A percentile compares a stretch with the other conserved stretches of the same genome.
Conservation (phyloP, 768 basidiomycete genomes). For the Mycena amicta region DNA sequence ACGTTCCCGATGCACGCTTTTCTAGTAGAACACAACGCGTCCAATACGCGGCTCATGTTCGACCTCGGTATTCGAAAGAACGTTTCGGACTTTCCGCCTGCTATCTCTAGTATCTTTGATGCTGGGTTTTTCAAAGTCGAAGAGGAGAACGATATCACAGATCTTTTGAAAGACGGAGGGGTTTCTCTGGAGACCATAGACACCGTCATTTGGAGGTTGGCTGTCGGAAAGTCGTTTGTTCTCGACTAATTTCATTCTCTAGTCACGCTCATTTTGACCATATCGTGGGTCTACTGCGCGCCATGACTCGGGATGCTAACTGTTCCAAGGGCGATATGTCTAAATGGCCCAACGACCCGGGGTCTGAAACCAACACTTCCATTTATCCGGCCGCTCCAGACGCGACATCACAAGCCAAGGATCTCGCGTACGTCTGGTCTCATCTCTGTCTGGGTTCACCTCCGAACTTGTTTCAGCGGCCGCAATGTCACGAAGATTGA, state of each 20-base stretch:
- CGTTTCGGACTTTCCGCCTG: slow-evolving; percentile 5
- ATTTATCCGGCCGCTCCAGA: slow-evolving; percentile 16
- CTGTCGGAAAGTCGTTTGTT: not conserved
- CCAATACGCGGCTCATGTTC: slow-evolving; percentile 12
- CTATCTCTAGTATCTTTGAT: not conserved
- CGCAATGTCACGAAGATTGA: slow-evolving; percentile 11
- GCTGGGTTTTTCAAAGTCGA: not conserved
- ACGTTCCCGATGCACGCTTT: slow-evolving; percentile 8
- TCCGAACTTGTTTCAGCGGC: slow-evolving; percentile 8
- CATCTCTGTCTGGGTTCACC: too few species aligned
- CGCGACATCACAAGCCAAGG: too few species aligned
- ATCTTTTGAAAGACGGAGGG: slow-evolving; percentile 11
- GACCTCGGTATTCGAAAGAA: slow-evolving; percentile 19
- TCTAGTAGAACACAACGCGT: slow-evolving; percentile 9
- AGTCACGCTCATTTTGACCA: slow-evolving; percentile 2
- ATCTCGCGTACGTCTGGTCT: too few species aligned
- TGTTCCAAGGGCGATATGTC: slow-evolving; percentile 18
- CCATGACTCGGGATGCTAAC: not conserved
- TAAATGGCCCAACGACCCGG: slow-evolving; percentile 18
- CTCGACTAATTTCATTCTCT: not conserved
- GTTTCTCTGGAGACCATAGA: slow-evolving; percentile 9
- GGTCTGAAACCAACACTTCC: slow-evolving; percentile 6
- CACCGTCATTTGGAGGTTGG: slow-evolving; percentile 12
- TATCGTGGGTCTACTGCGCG: not conserved
- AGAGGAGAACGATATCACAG: slow-evolving; percentile 5